Conservation (phyloP, 1,139 yeast genomes). For the Candida sanyaensis region DNA sequence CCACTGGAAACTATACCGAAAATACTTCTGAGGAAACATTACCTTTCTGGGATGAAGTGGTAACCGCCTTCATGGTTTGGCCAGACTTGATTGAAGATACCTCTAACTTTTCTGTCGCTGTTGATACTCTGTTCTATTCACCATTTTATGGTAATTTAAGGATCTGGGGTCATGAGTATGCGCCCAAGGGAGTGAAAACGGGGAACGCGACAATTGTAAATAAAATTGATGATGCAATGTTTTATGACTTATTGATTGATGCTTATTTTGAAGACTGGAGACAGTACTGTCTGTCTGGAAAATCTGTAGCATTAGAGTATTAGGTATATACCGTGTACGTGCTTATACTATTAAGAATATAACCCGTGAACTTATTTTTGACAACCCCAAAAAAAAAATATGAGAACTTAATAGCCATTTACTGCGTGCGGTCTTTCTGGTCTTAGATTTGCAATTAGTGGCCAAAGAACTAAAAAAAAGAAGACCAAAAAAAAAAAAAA, state of each 20-base stretch:
- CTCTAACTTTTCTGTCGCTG: constrained; percentile 28
- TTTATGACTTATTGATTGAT: constrained; percentile 29
- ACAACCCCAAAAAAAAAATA: too few relatives aligned
- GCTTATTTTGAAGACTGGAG: constrained; percentile 34
- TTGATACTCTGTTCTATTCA: constrained; percentile 38
- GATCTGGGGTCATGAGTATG: constrained; percentile 30
- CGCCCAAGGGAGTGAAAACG: constrained; percentile 27
- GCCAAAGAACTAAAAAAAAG: neutral
- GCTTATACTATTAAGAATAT: too few relatives aligned
- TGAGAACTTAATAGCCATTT: too few relatives aligned
- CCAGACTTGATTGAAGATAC: constrained; percentile 31
- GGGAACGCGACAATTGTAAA: constrained; percentile 38
- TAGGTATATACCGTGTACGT: neutral
- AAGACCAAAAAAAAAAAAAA: neutral
- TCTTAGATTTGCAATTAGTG: too few relatives aligned
- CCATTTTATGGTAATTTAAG: constrained; percentile 41
- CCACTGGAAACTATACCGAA: constrained; percentile 32
- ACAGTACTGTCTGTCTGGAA: constrained; percentile 25
- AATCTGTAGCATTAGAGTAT: constrained; percentile 2
- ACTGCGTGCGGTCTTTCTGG: too few relatives aligned
- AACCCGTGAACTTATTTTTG: too few relatives aligned
- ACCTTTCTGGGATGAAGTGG: constrained; percentile 45
- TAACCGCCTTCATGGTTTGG: constrained; percentile 30
- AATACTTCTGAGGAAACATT: constrained; percentile 24
- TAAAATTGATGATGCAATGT: constrained; percentile 24